Conservation (phyloP, 108 stramenopile genomes). For the Asterionellopsis glacialis region DNA sequence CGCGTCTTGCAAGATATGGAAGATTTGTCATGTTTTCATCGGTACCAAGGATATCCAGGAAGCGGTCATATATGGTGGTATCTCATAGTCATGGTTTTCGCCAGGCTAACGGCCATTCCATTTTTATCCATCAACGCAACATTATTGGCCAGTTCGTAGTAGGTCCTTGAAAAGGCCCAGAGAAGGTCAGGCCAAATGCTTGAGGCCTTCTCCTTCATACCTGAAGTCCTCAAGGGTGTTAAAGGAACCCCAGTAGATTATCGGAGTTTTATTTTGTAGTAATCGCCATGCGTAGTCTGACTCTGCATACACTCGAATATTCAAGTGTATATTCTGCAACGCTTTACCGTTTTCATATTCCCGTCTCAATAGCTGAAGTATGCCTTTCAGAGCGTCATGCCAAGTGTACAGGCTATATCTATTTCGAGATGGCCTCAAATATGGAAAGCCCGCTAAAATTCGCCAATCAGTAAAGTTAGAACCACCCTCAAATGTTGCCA, state of each 20-base stretch:
- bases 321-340: slow-evolving; percentile 10
- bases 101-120: slow-evolving; percentile 9
- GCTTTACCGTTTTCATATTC: slow-evolving; percentile 2
- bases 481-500: background rate
- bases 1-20: slow-evolving; percentile 16
- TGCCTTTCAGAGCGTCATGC: slow-evolving; percentile 29
- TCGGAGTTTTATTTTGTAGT: slow-evolving; percentile 15
- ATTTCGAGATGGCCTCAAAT: slow-evolving; percentile 34
- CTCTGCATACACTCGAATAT: slow-evolving; percentile 37
- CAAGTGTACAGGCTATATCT: slow-evolving; percentile 42
- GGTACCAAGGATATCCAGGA: slow-evolving; percentile 4
- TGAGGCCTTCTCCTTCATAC: slow-evolving; percentile 11
- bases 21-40: slow-evolving; percentile 11
- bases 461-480: slow-evolving; percentile 1
- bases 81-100: slow-evolving; percentile 14
- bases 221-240: slow-evolving; percentile 22
- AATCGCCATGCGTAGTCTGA: slow-evolving; percentile 45
- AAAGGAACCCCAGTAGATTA: slow-evolving; percentile 31
- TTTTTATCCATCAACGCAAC: slow-evolving; percentile 2
- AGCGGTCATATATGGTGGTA: slow-evolving; percentile 27
- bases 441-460: slow-evolving; percentile 29
- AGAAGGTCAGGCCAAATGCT: slow-evolving; percentile 32
- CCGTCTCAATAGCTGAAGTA: slow-evolving; percentile 19
- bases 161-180: slow-evolving; percentile 38
- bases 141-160: slow-evolving; percentile 31